These are phyloP conservation scores for Gnomoniopsis smithogilvyi DNA, from an alignment of 2,329 filamentous ascomycete species.

Conservation along the genomic window DNA sequence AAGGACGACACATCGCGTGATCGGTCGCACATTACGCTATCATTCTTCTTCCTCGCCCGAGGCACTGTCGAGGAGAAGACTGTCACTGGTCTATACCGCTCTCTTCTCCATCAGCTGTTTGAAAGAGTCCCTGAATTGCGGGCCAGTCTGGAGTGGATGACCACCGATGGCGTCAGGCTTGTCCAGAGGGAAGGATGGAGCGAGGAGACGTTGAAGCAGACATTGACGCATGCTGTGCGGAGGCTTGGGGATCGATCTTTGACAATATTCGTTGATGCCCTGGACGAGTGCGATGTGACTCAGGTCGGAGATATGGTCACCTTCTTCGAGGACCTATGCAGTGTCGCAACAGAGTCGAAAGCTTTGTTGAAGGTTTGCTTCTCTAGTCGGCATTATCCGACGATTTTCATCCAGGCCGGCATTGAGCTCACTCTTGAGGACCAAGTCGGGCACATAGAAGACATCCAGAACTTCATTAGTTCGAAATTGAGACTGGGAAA, in stretches of 20 bases:
- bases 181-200: constrained; percentile 6
- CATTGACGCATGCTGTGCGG: constrained; percentile 18
- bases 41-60: constrained; percentile 48
- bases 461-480: not conserved
- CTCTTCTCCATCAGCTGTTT: constrained; percentile 43
- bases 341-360: constrained; percentile 20
- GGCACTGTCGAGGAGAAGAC: constrained; percentile 40
- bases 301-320: constrained; percentile 40
- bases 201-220: constrained; percentile 6
- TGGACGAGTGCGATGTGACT: constrained; percentile 29
- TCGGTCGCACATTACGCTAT: constrained; percentile 18
- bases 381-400: constrained; percentile 35
- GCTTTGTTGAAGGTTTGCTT: constrained; percentile 35
- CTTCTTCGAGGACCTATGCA: constrained; percentile 37
- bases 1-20: constrained; percentile 6
- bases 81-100: constrained; percentile 43
- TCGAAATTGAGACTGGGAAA: not conserved
- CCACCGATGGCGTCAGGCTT: not conserved
- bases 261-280: constrained; percentile 19
- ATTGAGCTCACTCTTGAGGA: not conserved
- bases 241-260: constrained; percentile 12
- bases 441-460: not conserved
- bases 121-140: constrained; percentile 28
- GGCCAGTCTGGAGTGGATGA: constrained; percentile 25
- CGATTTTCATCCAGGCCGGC: not conserved